Conservation (phyloP, 306 rosid species). For the Cicer arietinum region DNA sequence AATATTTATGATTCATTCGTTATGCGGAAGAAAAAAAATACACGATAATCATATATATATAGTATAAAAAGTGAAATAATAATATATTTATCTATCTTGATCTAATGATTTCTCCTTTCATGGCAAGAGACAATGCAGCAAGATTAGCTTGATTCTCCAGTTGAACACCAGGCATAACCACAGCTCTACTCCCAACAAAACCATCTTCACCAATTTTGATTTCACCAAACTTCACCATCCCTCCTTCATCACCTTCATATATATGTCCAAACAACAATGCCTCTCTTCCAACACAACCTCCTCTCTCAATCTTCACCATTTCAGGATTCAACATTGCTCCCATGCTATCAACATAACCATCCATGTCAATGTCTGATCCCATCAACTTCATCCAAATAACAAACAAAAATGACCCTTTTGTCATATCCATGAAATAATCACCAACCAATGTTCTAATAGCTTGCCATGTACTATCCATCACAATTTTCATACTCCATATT, state of each 20-base stretch:
- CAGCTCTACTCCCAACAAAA: conserved; percentile 80
- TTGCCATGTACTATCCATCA: conserved; percentile 85
- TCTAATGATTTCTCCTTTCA: conserved; percentile 80
- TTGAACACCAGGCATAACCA: conserved; percentile 82
- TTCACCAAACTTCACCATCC: conserved; percentile 76
- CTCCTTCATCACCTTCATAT: conserved; percentile 90
- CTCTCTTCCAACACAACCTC: conserved; percentile 84
- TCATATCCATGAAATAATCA: conserved; percentile 84
- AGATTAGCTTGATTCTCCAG: conserved; percentile 69
- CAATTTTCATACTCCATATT: conserved; percentile 67
- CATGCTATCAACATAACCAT: conserved; percentile 75
- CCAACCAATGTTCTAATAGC: conserved; percentile 79
- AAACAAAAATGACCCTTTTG: conserved; percentile 69
- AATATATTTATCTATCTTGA: conserved; percentile 32
- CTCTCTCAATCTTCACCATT: conserved; percentile 86
- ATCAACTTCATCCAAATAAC: conserved; percentile 85
- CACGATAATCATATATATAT: no score
- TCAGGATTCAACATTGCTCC: conserved; percentile 86
- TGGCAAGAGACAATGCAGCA: conserved; percentile 70
- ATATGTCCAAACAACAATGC: conserved; percentile 86
- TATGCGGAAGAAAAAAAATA: no score
- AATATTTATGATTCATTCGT: no score
- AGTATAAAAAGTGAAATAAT: no score
- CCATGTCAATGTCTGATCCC: conserved; percentile 71
- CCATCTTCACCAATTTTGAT: conserved; percentile 80